Conservation (phyloP, 140 eudicot species). For the Ambrosia hybrid region DNA sequence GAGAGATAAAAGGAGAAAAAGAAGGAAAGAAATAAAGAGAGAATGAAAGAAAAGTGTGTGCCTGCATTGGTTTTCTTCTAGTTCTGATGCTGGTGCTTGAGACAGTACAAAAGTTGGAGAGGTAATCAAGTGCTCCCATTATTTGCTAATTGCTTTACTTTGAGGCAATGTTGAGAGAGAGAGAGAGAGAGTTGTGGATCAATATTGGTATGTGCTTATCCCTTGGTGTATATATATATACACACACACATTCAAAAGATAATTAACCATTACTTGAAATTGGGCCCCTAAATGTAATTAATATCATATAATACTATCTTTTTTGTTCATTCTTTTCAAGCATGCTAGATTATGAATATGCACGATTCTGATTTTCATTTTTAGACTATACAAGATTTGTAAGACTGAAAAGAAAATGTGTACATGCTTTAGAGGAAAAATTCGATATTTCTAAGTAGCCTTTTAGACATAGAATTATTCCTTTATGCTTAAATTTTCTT, state of each 20-base stretch:
- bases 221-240: slow-evolving; percentile 34
- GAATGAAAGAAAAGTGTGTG: slow-evolving; percentile 17
- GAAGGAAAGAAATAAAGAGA: too few relatives aligned
- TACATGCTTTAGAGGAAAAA: slow-evolving; percentile 8
- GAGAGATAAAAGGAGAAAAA: neutral
- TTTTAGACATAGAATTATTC: neutral
- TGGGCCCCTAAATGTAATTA: slow-evolving; percentile 29
- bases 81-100: slow-evolving; percentile 68
- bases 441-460: neutral
- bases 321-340: neutral
- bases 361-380: slow-evolving; percentile 2
- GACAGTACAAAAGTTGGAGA: slow-evolving; percentile 69
- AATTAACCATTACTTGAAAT: slow-evolving; percentile 13
- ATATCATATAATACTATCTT: neutral
- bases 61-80: slow-evolving; percentile 82
- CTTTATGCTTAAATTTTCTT: too few relatives aligned
- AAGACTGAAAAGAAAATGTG: neutral
- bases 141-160: slow-evolving; percentile 28
- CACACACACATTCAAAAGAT: slow-evolving; percentile 11
- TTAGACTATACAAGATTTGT: neutral
- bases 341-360: neutral
- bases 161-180: slow-evolving; percentile 16
- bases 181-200: slow-evolving; percentile 30
- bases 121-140: slow-evolving; percentile 83
- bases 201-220: slow-evolving; percentile 24